Conservation (phyloP, 352 stramenopile genomes). For the Discostella stelligera region DNA sequence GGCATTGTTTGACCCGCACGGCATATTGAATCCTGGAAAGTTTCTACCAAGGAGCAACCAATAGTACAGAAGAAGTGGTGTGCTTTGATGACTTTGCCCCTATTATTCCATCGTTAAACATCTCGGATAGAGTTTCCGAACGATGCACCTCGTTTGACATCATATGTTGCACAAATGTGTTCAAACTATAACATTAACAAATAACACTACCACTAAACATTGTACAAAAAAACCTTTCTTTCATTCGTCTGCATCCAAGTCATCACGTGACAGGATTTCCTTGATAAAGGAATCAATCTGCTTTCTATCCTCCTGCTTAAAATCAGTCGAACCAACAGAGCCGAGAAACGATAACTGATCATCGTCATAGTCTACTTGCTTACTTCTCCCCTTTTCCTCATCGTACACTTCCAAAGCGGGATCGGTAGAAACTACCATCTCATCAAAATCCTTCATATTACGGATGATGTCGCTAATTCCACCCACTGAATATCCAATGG, state of each 20-base stretch:
- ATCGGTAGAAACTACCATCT: background rate
- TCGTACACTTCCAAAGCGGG: background rate
- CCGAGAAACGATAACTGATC: background rate
- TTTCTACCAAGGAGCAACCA: conserved; percentile 53
- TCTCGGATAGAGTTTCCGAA: too few species aligned
- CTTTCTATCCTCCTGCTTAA: background rate
- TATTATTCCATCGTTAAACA: background rate
- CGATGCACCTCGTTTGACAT: too few species aligned
- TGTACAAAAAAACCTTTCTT: background rate
- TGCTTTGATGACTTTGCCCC: too few species aligned
- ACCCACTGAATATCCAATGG: conserved; percentile 10
- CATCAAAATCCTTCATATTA: conserved; percentile 11
- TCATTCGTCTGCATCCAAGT: background rate
- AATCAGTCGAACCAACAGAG: background rate
- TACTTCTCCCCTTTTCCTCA: background rate
- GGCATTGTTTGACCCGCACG: conserved; percentile 90
- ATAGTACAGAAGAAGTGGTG: too few species aligned
- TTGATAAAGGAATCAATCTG: conserved; percentile 4
- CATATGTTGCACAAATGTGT: background rate
- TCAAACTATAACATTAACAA: background rate
- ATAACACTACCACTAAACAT: background rate
- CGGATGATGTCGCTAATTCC: conserved; percentile 7
- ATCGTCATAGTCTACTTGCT: background rate
- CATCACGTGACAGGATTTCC: background rate
- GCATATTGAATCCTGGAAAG: conserved; percentile 97